Base-by-base conservation (phyloP, 2,329 filamentous ascomycete genomes). In the Elsinoe batatas region DNA sequence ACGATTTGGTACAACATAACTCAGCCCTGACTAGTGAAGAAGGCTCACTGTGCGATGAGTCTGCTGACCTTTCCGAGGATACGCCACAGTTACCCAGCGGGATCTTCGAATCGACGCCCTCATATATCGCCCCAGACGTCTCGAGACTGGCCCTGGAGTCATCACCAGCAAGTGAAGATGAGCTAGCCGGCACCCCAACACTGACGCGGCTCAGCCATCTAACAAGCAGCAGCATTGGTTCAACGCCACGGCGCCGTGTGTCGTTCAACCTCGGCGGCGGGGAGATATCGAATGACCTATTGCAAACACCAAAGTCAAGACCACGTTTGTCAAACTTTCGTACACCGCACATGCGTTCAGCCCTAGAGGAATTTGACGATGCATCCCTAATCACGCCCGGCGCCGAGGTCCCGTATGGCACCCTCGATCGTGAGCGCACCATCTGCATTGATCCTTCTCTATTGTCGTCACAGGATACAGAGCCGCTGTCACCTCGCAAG, bases 301-400 rank as follows among this genome's bases (percentile, higher is more conserved):
- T 38, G 32, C 38, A 47, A 4, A 55, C 53, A 8, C 53, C 53
- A 26, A 36, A 15, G n/a, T 26, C 38, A 8, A 12, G 37, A 33
- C 53, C 37, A 3, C 22, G 38, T 11, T 8, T 47, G 7, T 55
- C 53, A 3, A 11, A 20, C 3, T 55, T 60, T 11, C 46, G 56
- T 17, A 60, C 59, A 33, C 59, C 59, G 12, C 54, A 56, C 33
- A 60, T 60, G 59, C 44, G 50, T 20, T 60, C 57, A 15, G 54
- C 53, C 0, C 33, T 57, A 3, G 32, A 56, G 5, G 54, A 55
- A 42, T 54, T 57, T 10, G 54, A 57, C 15, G 30, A 47, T 18
- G 54, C 49, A 5, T 38, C 51, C 22, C 36, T 58, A 22, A 26
- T 54, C 4, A 50, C 20, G 2, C 10, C 30, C 10, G 46, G 37